These are phyloP conservation scores for Scheffersomyces lignicola DNA, from an alignment of 1,139 yeast genomes.

Conservation along the genomic window DNA sequence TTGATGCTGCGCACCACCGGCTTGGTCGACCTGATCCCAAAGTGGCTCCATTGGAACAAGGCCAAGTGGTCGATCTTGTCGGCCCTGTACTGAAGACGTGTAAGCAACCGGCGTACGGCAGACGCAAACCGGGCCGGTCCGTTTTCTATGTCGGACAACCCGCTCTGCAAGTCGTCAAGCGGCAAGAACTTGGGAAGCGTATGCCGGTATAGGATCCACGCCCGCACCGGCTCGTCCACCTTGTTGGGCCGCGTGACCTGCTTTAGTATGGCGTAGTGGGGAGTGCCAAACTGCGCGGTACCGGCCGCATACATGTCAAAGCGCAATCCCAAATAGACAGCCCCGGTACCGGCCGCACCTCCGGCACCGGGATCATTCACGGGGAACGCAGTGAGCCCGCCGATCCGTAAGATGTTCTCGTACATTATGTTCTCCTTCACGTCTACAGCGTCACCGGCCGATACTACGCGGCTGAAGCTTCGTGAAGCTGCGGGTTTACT, in stretches of 20 bases:
- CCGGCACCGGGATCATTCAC: slow-evolving; percentile 28
- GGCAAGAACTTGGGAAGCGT: slow-evolving; percentile 38
- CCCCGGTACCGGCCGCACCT: slow-evolving; percentile 22
- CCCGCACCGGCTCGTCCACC: slow-evolving; percentile 1
- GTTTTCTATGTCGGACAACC: not conserved
- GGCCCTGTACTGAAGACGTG: slow-evolving; percentile 33
- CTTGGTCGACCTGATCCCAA: slow-evolving; percentile 9
- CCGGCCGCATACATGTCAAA: slow-evolving; percentile 33
- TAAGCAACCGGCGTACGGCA: slow-evolving; percentile 6
- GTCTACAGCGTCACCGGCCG: slow-evolving; percentile 18
- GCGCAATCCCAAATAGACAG: slow-evolving; percentile 34
- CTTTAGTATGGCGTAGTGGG: slow-evolving; percentile 39
- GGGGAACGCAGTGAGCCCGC: slow-evolving; percentile 45
- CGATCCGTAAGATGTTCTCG: slow-evolving; percentile 39
- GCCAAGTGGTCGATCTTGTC: slow-evolving; percentile 26
- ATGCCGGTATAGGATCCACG: slow-evolving; percentile 37
- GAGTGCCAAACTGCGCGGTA: slow-evolving; percentile 21
- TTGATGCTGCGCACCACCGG: slow-evolving; percentile 15
- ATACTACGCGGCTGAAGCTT: not conserved
- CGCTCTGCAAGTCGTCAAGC: not conserved
- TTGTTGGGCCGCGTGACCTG: not conserved
- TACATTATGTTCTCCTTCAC: slow-evolving; percentile 32
- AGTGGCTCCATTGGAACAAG: slow-evolving; percentile 12
- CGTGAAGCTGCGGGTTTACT: slow-evolving; percentile 4
- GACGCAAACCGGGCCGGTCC: slow-evolving; percentile 6